Percentiles rank a stretch among this genome's conserved stretches.
Evolutionary conservation across 192 early-diverging fungal species (phyloP).

Genomic region (Umbelopsis sp.): DNA sequence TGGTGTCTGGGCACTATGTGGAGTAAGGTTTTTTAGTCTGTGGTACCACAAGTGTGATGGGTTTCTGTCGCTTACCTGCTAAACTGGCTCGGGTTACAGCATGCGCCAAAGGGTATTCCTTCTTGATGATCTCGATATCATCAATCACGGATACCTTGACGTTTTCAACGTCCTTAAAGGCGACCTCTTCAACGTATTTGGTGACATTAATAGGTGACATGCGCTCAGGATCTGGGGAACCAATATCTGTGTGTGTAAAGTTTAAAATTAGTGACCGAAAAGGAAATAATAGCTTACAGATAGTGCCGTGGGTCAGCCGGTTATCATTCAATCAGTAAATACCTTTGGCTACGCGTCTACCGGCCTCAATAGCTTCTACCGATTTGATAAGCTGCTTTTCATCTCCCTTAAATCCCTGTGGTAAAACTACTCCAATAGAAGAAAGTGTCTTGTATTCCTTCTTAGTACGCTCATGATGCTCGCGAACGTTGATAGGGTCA

Average conservation of each 20-base stretch:
- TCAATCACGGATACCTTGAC: constrained; percentile 66
- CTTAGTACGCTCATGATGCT: constrained; percentile 54
- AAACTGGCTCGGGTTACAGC: constrained; percentile 75
- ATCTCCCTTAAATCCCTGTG: constrained; percentile 31
- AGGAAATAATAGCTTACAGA: constrained; percentile 19
- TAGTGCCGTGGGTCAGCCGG: background rate
- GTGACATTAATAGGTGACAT: constrained; percentile 81
- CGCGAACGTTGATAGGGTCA: constrained; percentile 80
- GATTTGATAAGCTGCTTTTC: constrained; percentile 46
- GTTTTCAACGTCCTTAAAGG: constrained; percentile 55
- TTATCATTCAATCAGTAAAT: background rate
- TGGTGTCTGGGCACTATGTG: constrained; percentile 58
- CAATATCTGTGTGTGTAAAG: constrained; percentile 62
- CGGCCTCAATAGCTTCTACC: constrained; percentile 72
- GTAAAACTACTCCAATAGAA: constrained; percentile 61
- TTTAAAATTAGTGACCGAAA: constrained; percentile 13
- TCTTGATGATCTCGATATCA: constrained; percentile 68
- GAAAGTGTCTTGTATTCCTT: constrained; percentile 54
- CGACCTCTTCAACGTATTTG: constrained; percentile 60
- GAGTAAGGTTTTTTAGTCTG: background rate
- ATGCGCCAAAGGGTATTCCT: constrained; percentile 83
- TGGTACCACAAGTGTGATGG: background rate
- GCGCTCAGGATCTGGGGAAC: constrained; percentile 83
- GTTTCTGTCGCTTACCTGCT: constrained; percentile 51
- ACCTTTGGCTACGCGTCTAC: constrained; percentile 69